Conservation (phyloP, 2,329 filamentous ascomycete species). For the Colletotrichum tabaci region DNA sequence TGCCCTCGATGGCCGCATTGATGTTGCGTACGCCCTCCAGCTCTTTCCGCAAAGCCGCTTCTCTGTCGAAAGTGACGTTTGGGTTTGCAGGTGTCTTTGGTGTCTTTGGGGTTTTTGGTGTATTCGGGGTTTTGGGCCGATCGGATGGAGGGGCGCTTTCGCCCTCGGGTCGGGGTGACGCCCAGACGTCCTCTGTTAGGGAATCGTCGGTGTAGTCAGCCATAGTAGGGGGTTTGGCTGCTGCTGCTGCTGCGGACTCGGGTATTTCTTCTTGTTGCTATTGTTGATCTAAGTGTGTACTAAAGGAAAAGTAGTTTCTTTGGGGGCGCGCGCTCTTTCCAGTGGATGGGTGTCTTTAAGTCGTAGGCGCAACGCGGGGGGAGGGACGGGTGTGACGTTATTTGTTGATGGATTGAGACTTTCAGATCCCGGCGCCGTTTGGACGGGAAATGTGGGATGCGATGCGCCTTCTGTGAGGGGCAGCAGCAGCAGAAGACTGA, state of each 20-base stretch:
- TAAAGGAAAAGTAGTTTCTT: neutral
- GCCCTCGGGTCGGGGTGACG: conserved; percentile 57
- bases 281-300: neutral
- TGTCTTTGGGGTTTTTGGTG: conserved; percentile 62
- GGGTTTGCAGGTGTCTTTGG: conserved; percentile 58
- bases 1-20: conserved; percentile 88
- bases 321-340: conserved; percentile 2
- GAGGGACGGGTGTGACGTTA: conserved; percentile 35
- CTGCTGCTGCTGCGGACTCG: conserved; percentile 4
- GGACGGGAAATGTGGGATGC: conserved; percentile 35
- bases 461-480: conserved; percentile 7
- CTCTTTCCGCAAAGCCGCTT: conserved; percentile 82
- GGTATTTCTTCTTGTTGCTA: neutral
- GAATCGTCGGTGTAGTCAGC: conserved; percentile 62
- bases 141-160: conserved; percentile 47
- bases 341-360: conserved; percentile 6
- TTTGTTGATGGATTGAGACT: conserved; percentile 40
- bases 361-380: conserved; percentile 19
- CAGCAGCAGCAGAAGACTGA: neutral
- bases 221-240: conserved; percentile 51
- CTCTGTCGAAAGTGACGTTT: conserved; percentile 72
- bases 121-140: conserved; percentile 64
- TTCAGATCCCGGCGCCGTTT: conserved; percentile 28
- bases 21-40: conserved; percentile 87
- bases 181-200: conserved; percentile 64